phyloP scores from a whole-genome alignment of 371 early-diverging fungal genomes.

The Quaeritorhiza haematococci region DNA sequence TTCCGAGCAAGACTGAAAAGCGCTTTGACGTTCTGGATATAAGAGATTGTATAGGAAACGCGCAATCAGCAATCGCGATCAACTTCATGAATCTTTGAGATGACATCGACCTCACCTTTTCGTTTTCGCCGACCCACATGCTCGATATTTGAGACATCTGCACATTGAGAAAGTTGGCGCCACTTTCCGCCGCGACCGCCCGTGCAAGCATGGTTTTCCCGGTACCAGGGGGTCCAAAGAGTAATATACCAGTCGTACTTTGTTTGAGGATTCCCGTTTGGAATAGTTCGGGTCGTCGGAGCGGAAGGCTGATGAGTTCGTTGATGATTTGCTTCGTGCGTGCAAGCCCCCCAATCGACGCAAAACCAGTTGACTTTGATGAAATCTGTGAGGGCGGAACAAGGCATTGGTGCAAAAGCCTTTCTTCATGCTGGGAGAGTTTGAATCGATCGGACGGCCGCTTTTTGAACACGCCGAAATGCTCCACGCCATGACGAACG shows the following conservation, averaged over 20 bases:
- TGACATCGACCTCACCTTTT: no score
- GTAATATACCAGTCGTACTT: slow-evolving; percentile 78
- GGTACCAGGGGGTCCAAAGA: slow-evolving; percentile 96
- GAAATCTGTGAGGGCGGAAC: slow-evolving; percentile 12
- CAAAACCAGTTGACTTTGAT: slow-evolving; percentile 11
- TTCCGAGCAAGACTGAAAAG: slow-evolving; percentile 88
- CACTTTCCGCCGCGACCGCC: slow-evolving; percentile 86
- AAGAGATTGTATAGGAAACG: no score
- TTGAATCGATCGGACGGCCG: slow-evolving; percentile 17
- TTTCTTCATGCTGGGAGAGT: slow-evolving; percentile 14
- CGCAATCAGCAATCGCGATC: no score
- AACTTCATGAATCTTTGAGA: no score
- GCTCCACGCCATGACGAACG: not conserved
- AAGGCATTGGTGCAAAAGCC: slow-evolving; percentile 16
- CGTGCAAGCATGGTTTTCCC: slow-evolving; percentile 91
- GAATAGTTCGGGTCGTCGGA: slow-evolving; percentile 20
- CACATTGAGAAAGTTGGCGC: slow-evolving; percentile 84
- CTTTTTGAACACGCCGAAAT: slow-evolving; percentile 7
- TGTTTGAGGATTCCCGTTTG: not conserved
- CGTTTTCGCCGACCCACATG: slow-evolving; percentile 94
- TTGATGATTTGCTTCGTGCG: slow-evolving; percentile 21
- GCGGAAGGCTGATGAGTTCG: slow-evolving; percentile 21
- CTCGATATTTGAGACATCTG: slow-evolving; percentile 68
- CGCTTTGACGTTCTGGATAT: slow-evolving; percentile 62
- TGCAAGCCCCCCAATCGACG: slow-evolving; percentile 20